phyloP scores from a whole-genome alignment of 257 asterid species.

The Solanum megistacrolobum region DNA sequence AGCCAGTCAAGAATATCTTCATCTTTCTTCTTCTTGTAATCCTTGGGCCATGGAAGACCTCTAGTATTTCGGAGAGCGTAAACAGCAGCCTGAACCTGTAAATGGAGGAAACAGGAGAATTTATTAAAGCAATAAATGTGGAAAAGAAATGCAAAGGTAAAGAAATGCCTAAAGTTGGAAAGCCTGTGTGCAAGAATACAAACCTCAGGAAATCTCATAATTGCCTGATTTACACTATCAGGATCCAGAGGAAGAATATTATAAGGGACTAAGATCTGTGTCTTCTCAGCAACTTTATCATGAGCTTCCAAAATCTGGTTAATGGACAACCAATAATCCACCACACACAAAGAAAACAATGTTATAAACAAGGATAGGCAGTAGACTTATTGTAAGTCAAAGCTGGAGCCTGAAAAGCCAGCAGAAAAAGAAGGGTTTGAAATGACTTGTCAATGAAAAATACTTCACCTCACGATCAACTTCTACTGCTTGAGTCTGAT shows the following conservation, averaged over 20 bases:
- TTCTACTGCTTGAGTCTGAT: conserved; percentile 91
- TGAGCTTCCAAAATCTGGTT: conserved; percentile 83
- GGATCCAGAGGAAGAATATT: conserved; percentile 97
- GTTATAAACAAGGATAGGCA: not conserved
- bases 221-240: conserved; percentile 94
- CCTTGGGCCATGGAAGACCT: conserved; percentile 99
- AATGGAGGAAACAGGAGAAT: not conserved
- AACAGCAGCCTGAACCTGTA: conserved; percentile 95
- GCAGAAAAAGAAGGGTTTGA: not conserved
- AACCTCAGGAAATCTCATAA: conserved; percentile 98
- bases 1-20: conserved; percentile 99
- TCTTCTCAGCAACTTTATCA: conserved; percentile 95
- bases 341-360: conserved; percentile 5
- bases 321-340: conserved; percentile 4
- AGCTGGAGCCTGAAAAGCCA: not conserved
- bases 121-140: not conserved
- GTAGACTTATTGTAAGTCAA: conserved; percentile 1
- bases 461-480: conserved; percentile 87
- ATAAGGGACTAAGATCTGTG: conserved; percentile 91
- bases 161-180: not conserved
- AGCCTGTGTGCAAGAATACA: not conserved
- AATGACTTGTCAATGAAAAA: conserved; percentile 1
- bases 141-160: not conserved
- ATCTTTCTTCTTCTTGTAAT: conserved; percentile 92
- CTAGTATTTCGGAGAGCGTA: conserved; percentile 81